These are phyloP conservation scores for Sphaerulina vaccinii DNA, from an alignment of 2,329 filamentous ascomycete species.

Conservation along the genomic window DNA sequence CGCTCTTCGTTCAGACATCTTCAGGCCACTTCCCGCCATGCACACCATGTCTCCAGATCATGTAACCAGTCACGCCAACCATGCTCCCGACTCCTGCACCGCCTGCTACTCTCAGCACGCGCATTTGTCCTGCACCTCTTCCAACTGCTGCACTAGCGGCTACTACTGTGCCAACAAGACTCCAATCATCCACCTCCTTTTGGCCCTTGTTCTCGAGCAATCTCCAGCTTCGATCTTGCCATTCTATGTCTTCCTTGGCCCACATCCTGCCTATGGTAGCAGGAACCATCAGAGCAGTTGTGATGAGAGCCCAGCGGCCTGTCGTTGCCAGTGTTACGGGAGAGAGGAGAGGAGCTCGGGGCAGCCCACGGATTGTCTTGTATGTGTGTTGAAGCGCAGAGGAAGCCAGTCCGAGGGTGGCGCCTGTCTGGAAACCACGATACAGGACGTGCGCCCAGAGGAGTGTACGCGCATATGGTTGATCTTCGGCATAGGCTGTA, in stretches of 20 bases:
- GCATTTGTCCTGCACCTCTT: constrained; percentile 44
- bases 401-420: constrained; percentile 48
- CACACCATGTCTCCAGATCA: constrained; percentile 53
- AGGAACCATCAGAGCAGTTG: constrained; percentile 46
- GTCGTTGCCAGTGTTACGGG: constrained; percentile 33
- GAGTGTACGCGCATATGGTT: constrained; percentile 55
- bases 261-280: constrained; percentile 54
- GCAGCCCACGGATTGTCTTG: constrained; percentile 27
- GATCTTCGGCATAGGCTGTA: constrained; percentile 62
- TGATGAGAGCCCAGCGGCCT: constrained; percentile 46
- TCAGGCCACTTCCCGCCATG: constrained; percentile 39
- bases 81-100: constrained; percentile 46
- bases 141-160: constrained; percentile 32
- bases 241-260: constrained; percentile 60
- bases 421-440: constrained; percentile 55
- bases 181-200: constrained; percentile 58
- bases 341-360: constrained; percentile 18
- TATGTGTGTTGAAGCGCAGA: constrained; percentile 31
- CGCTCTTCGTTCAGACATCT: background rate
- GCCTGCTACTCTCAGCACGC: constrained; percentile 14
- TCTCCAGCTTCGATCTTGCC: constrained; percentile 63
- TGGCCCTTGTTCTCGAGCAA: constrained; percentile 59
- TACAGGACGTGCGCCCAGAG: constrained; percentile 61
- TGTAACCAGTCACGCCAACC: constrained; percentile 50
- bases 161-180: constrained; percentile 45